A percentile compares a stretch with the other conserved stretches of the same genome.
These are phyloP conservation scores for Epithemia pelagica DNA, from an alignment of 108 stramenopile genomes.

Conservation along the genomic window DNA sequence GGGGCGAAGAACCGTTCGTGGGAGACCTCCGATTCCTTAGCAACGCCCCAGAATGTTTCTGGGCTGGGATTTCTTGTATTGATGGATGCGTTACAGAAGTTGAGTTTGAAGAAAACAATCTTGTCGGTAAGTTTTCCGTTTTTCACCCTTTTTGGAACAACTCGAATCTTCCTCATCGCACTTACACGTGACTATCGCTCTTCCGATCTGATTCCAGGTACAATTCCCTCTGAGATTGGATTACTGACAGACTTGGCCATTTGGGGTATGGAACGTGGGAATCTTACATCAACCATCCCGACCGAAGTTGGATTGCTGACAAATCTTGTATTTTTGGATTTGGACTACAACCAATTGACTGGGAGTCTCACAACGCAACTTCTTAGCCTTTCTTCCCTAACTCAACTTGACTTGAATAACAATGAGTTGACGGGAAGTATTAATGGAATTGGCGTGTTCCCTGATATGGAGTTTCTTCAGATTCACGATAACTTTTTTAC, in stretches of 20 bases:
- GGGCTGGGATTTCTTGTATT: constrained; percentile 52
- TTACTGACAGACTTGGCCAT: constrained; percentile 33
- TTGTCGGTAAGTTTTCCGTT: constrained; percentile 6
- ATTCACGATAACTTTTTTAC: constrained; percentile 27
- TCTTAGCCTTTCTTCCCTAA: constrained; percentile 24
- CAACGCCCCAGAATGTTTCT: constrained; percentile 33
- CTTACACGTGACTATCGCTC: background rate
- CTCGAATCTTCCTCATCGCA: background rate
- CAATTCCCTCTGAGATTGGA: constrained; percentile 50
- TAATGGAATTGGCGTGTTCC: constrained; percentile 41
- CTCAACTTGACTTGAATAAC: constrained; percentile 53
- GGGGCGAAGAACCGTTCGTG: constrained; percentile 21
- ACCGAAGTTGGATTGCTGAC: constrained; percentile 56
- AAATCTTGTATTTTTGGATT: constrained; percentile 34
- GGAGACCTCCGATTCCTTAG: constrained; percentile 26
- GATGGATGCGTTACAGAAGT: constrained; percentile 33
- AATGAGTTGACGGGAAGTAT: constrained; percentile 54
- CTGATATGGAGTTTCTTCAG: constrained; percentile 37
- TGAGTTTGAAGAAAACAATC: constrained; percentile 24
- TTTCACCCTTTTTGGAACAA: no score
- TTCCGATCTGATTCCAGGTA: constrained; percentile 31
- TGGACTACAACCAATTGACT: constrained; percentile 40
- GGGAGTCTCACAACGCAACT: constrained; percentile 40
- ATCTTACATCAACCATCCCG: constrained; percentile 50
- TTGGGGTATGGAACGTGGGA: constrained; percentile 44